phyloP scores from a whole-genome alignment of 1,284 basidiomycete species.

The Irpex lacteus region DNA sequence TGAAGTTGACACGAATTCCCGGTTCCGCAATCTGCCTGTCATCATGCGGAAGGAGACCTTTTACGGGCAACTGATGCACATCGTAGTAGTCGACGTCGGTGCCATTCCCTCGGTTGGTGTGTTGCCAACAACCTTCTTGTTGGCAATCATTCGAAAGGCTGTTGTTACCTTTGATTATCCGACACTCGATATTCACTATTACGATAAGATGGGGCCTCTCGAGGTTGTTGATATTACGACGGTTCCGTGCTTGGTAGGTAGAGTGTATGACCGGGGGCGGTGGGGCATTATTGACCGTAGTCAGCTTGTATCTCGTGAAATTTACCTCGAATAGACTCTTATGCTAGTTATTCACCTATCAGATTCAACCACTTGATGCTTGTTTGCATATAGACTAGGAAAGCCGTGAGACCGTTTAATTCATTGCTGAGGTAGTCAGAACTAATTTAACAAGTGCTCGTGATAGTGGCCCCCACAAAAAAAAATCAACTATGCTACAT shows the following conservation, averaged over 20 bases:
- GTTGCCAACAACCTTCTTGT: neutral
- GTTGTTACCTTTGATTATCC: neutral
- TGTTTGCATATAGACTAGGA: too few species aligned
- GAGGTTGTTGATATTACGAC: neutral
- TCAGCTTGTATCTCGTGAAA: too few species aligned
- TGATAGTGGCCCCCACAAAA: too few species aligned
- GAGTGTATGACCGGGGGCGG: neutral
- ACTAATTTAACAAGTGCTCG: too few species aligned
- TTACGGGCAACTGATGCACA: neutral
- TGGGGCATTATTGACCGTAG: neutral
- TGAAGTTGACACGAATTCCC: neutral
- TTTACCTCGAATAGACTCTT: too few species aligned
- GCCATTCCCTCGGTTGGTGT: neutral
- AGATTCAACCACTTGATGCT: too few species aligned
- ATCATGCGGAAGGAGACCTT: neutral
- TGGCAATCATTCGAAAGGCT: neutral
- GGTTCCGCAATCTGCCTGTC: neutral
- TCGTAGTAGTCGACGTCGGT: neutral
- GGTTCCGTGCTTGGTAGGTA: neutral
- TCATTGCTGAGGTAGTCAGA: too few species aligned
- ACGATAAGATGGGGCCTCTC: neutral
- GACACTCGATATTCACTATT: neutral
- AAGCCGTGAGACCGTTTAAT: too few species aligned
- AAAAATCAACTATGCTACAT: too few species aligned
- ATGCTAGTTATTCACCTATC: too few species aligned